Evolutionary conservation across 2,329 filamentous ascomycete genomes (phyloP).

Genomic region (Paecilomyces variotii): DNA sequence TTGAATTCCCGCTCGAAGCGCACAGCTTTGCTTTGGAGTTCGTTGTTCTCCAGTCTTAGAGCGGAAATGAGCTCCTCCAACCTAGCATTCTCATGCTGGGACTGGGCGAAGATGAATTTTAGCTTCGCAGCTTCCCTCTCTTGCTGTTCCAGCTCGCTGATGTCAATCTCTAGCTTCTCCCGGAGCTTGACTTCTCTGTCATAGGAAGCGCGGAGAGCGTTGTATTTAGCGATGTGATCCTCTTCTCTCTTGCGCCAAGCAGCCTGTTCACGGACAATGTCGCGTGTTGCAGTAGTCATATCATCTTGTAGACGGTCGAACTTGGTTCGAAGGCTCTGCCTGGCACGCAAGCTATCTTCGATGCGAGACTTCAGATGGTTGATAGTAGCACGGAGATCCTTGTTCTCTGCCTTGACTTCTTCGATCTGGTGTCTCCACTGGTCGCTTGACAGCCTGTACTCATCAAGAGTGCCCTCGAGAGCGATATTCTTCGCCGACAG

Average conservation of each 20-base stretch:
- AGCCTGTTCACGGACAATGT: constrained; percentile 76
- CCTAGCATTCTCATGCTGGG: constrained; percentile 52
- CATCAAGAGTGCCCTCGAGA: constrained; percentile 53
- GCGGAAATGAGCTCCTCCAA: constrained; percentile 50
- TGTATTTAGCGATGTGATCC: constrained; percentile 46
- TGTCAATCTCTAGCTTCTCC: constrained; percentile 52
- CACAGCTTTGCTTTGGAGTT: constrained; percentile 60
- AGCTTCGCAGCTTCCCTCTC: constrained; percentile 72
- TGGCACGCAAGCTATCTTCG: constrained; percentile 75
- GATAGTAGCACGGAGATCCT: constrained; percentile 65
- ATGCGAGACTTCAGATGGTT: constrained; percentile 68
- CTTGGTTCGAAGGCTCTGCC: constrained; percentile 75
- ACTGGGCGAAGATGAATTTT: constrained; percentile 67
- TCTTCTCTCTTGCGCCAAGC: constrained; percentile 63
- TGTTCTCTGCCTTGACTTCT: constrained; percentile 53
- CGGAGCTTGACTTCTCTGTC: constrained; percentile 62
- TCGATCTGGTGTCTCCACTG: constrained; percentile 54
- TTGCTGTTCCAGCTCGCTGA: constrained; percentile 55
- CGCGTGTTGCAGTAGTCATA: constrained; percentile 68
- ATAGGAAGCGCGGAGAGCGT: constrained; percentile 47
- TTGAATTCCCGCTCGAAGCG: constrained; percentile 74
- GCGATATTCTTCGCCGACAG: constrained; percentile 53
- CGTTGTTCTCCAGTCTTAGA: constrained; percentile 51
- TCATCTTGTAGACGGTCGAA: constrained; percentile 81
- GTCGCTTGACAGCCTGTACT: constrained; percentile 54